Evolutionary conservation across 192 early-diverging fungal genomes (phyloP).

Genomic region (Linnemannia zychae): DNA sequence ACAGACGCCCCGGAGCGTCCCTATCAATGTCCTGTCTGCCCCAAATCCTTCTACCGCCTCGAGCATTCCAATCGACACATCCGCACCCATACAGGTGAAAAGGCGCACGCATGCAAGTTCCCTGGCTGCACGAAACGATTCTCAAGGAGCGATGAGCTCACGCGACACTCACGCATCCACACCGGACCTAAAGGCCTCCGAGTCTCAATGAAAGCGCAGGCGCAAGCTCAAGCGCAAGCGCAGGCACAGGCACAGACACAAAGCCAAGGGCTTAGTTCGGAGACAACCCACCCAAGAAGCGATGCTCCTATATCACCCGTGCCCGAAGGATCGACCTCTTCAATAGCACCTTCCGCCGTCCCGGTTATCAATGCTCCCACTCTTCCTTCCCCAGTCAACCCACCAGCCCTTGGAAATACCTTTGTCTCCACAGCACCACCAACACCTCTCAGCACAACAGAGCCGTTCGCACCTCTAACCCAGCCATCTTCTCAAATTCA

Average conservation of each 20-base stretch:
- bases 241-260: conserved; percentile 50
- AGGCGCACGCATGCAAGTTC: conserved; percentile 81
- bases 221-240: conserved; percentile 73
- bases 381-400: conserved; percentile 5
- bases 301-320: conserved; percentile 8
- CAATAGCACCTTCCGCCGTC: neutral
- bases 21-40: conserved; percentile 81
- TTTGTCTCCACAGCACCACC: conserved; percentile 2
- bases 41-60: conserved; percentile 79
- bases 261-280: neutral
- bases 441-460: neutral
- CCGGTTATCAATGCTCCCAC: neutral
- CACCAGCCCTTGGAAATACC: conserved; percentile 1
- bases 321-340: neutral
- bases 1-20: conserved; percentile 64
- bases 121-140: conserved; percentile 85
- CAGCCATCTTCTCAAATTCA: neutral
- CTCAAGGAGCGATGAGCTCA: conserved; percentile 83
- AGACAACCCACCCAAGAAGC: neutral
- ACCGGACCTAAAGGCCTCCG: conserved; percentile 55
- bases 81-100: conserved; percentile 89
- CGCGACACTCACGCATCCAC: conserved; percentile 77
- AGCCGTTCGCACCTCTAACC: neutral
- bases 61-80: conserved; percentile 89
- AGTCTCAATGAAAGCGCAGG: conserved; percentile 78